Evolutionary conservation across 371 early-diverging fungal species (phyloP), one percentile per base, ranked within the genome.

Genomic region (Rhizopus sp.): DNA sequence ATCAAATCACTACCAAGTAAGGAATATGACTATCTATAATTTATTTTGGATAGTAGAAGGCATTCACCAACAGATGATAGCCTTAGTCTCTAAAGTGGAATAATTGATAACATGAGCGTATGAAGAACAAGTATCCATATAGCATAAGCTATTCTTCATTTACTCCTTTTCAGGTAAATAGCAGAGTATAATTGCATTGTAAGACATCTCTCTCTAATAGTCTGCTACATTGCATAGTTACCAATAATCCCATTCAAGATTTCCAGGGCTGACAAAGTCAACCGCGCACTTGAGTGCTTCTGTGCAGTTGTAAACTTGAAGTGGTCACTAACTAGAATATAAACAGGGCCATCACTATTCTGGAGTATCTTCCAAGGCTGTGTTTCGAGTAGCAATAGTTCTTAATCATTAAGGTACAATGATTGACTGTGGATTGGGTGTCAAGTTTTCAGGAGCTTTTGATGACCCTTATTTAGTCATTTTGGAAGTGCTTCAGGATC

Each of bases 321-420:
- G 87, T 0, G 88, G 83, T 38, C 85, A 84, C 93, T 91, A 0
- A 89, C 90, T 0, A 90, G 93, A 1, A 92, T 80, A 73, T 85
- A 86, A 6, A 93, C 83, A 0, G 88, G 84, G 56, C 90, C 90
- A 12, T 89, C 89, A 0, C 78, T 67, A 37, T 77, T 77, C 60
- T 89, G 88, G 49, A 76, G 68, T 1, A 93, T 61, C 5, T 81
- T 74, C 70, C 76, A 86, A 5, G 77, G 70, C 2, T 37, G 47
- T 29, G 54, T 29, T 37, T 50, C 63, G 12, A 93, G 65, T n/a
- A 57, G 51, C 7, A 50, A 39, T 9, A 78, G 78, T 9, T 81
- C 56, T 0, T 38, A 50, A 10, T 63, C 62, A n/a, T 83, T 77
- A 30, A 93, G 65, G 57, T 78, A 90, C 23, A 78, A 62, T 33